A percentile compares a stretch with the other conserved stretches of the same genome.
phyloP scores from a whole-genome alignment of 805 yeast species.

The Hanseniaspora guilliermondii region DNA sequence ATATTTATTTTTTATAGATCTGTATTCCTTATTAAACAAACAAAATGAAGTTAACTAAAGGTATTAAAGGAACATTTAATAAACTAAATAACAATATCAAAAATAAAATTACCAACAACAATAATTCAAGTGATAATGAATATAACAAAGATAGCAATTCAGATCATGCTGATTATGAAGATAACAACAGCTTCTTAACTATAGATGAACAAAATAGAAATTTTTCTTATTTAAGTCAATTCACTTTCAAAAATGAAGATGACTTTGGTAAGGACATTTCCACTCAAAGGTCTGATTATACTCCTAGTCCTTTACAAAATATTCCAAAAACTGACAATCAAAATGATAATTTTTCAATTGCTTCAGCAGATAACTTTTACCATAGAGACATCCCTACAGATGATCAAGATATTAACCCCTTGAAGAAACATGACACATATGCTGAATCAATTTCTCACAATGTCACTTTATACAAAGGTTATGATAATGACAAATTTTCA shows the following conservation, averaged over 20 bases:
- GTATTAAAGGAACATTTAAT: constrained; percentile 6
- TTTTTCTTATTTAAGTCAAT: neutral
- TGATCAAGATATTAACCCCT: neutral
- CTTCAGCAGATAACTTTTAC: neutral
- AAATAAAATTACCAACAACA: neutral
- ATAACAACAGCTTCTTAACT: neutral
- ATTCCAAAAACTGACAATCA: neutral
- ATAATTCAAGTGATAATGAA: neutral
- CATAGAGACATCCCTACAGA: neutral
- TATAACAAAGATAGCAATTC: neutral
- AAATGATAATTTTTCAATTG: neutral
- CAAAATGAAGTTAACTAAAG: constrained; percentile 4
- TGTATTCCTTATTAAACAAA: neutral
- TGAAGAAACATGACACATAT: neutral
- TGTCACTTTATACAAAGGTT: constrained; percentile 5
- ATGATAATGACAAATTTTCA: neutral
- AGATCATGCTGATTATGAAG: neutral
- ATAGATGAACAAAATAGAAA: constrained; percentile 1
- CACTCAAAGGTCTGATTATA: neutral
- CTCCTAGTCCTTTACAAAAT: constrained; percentile 7
- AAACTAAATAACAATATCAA: constrained; percentile 7
- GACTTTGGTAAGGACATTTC: neutral
- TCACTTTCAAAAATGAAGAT: neutral
- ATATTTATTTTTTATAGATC: no score
- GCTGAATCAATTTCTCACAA: constrained; percentile 1